Conservation (phyloP, 2,329 filamentous ascomycete species). For the Aspergillus sp. region DNA sequence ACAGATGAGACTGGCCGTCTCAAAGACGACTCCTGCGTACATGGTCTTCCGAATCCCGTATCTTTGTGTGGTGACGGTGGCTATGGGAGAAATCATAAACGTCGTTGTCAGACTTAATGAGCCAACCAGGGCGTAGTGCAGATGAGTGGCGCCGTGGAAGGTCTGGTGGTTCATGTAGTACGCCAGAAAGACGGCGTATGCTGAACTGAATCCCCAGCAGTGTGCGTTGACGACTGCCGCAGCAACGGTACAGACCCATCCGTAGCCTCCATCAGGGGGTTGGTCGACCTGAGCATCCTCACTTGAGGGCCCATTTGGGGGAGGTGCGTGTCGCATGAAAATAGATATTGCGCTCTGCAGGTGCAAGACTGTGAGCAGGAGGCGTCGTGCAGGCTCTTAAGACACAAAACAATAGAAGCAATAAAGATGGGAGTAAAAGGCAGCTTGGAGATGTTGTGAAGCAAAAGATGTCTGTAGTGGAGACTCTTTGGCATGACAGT, state of each 20-base stretch:
- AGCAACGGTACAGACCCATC: constrained; percentile 10
- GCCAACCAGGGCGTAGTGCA: constrained; percentile 43
- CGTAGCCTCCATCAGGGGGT: constrained; percentile 11
- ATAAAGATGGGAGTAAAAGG: too few species aligned
- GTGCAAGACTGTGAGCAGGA: too few species aligned
- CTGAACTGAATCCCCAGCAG: constrained; percentile 15
- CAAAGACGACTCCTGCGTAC: constrained; percentile 31
- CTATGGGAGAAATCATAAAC: constrained; percentile 31
- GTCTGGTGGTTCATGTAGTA: constrained; percentile 38
- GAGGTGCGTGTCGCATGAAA: too few species aligned
- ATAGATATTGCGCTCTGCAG: too few species aligned
- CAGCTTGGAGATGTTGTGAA: too few species aligned
- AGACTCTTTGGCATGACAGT: too few species aligned
- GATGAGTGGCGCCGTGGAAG: constrained; percentile 32
- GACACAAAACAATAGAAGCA: too few species aligned
- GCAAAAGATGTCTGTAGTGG: too few species aligned
- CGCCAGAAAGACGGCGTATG: constrained; percentile 45
- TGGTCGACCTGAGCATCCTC: neutral
- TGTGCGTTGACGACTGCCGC: constrained; percentile 9
- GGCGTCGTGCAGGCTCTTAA: too few species aligned
- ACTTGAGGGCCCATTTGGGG: too few species aligned
- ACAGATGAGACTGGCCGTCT: constrained; percentile 33
- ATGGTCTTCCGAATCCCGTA: constrained; percentile 30
- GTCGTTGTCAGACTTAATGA: constrained; percentile 30
- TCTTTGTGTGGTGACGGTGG: constrained; percentile 10